Evolutionary conservation across 371 early-diverging fungal genomes (phyloP).

Genomic region (Apophysomyces variabilis): DNA sequence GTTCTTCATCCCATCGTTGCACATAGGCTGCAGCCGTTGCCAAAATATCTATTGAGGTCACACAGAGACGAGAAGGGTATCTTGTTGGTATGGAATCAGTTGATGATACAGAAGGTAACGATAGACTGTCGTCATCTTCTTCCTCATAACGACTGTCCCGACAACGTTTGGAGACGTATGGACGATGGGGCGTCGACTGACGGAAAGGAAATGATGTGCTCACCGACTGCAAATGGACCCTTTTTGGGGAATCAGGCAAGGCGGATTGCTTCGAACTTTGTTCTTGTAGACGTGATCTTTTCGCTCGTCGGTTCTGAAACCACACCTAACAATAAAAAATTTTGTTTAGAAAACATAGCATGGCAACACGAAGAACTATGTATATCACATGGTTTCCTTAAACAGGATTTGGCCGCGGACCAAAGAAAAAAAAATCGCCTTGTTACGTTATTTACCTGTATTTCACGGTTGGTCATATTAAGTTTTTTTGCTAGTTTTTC

Average conservation of each 20-base stretch:
- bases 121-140: neutral
- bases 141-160: neutral
- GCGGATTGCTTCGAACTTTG: conserved; percentile 22
- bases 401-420: conserved; percentile 1
- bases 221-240: conserved; percentile 1
- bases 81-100: neutral
- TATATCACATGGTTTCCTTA: conserved; percentile 17
- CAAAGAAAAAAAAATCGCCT: neutral
- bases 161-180: neutral
- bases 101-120: conserved; percentile 4
- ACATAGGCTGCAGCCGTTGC: conserved; percentile 56
- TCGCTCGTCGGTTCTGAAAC: conserved; percentile 42
- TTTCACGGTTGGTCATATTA: conserved; percentile 91
- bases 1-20: conserved; percentile 47
- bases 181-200: neutral
- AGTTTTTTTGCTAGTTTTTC: conserved; percentile 83
- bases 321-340: conserved; percentile 26
- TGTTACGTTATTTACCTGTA: conserved; percentile 67
- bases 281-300: conserved; percentile 29
- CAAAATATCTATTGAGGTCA: conserved; percentile 50
- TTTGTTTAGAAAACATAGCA: conserved; percentile 11
- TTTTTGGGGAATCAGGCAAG: conserved; percentile 1
- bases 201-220: neutral
- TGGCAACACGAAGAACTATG: conserved; percentile 20
- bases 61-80: neutral